A percentile compares a stretch with the other conserved stretches of the same genome.
Conservation (phyloP, 2,329 filamentous ascomycete genomes). For the Fusarium tricinctum region DNA sequence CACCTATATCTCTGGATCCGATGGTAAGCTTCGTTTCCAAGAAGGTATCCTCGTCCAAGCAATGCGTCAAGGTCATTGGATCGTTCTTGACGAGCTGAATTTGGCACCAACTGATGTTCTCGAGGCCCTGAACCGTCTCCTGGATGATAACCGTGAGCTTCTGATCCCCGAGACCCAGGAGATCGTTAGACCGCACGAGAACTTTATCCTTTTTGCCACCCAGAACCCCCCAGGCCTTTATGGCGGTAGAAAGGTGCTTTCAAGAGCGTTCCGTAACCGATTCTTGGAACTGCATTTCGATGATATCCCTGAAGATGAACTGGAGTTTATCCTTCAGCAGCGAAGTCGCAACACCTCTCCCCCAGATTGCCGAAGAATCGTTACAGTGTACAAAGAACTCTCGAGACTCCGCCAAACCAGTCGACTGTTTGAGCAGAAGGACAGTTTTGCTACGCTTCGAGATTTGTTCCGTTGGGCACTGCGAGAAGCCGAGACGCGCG, state of each 20-base stretch:
- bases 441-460: conserved; percentile 94
- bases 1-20: conserved; percentile 87
- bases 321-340: conserved; percentile 91
- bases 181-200: conserved; percentile 88
- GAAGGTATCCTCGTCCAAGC: conserved; percentile 95
- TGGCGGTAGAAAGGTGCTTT: conserved; percentile 92
- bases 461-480: conserved; percentile 97
- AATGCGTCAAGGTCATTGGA: conserved; percentile 94
- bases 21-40: conserved; percentile 90
- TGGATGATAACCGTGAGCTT: conserved; percentile 97
- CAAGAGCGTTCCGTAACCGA: conserved; percentile 93
- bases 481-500: conserved; percentile 84
- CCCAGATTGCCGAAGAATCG: conserved; percentile 91
- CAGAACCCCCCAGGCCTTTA: conserved; percentile 97
- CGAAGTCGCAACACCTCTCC: conserved; percentile 88
- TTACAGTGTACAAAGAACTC: conserved; percentile 92
- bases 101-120: conserved; percentile 96
- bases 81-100: conserved; percentile 97
- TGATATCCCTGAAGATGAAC: conserved; percentile 94
- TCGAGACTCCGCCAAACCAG: conserved; percentile 90
- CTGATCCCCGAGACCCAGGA: conserved; percentile 98
- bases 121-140: conserved; percentile 92
- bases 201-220: conserved; percentile 98
- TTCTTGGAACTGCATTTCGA: conserved; percentile 98
- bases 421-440: conserved; percentile 95